Evolutionary conservation across 352 stramenopile genomes (phyloP).

Genomic region (Globisporangium okanoganense): DNA sequence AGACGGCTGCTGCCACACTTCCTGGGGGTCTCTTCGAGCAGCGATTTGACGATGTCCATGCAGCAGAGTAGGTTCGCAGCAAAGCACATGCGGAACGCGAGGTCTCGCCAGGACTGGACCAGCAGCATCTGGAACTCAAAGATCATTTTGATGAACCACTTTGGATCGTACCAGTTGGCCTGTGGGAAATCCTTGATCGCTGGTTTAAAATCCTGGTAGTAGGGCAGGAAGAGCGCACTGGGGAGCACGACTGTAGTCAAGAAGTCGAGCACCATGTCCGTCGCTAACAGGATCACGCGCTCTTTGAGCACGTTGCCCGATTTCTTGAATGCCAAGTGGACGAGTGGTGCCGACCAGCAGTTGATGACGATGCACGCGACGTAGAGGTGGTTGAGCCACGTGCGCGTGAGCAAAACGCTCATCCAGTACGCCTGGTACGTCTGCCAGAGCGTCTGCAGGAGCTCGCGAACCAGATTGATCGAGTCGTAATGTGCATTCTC

Average conservation of each 20-base stretch:
- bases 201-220: conserved; percentile 12
- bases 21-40: conserved; percentile 11
- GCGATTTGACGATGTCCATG: conserved; percentile 31
- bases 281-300: conserved; percentile 10
- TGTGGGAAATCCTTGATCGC: conserved; percentile 4
- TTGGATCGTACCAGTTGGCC: conserved; percentile 19
- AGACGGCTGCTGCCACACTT: not conserved
- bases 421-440: conserved; percentile 25
- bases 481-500: conserved; percentile 20
- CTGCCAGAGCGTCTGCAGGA: conserved; percentile 22
- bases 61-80: conserved; percentile 27
- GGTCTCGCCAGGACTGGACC: conserved; percentile 30
- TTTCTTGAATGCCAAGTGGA: conserved; percentile 2
- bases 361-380: conserved; percentile 19
- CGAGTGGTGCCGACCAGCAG: conserved; percentile 20
- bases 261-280: conserved; percentile 19
- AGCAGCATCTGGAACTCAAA: conserved; percentile 21
- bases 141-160: conserved; percentile 25
- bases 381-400: conserved; percentile 14
- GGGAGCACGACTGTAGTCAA: conserved; percentile 15
- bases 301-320: conserved; percentile 2
- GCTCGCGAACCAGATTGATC: conserved; percentile 18
- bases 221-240: conserved; percentile 9
- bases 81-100: conserved; percentile 31
- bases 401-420: conserved; percentile 11